phyloP scores from a whole-genome alignment of 2,329 filamentous ascomycete genomes.

The Capronia coronata region DNA sequence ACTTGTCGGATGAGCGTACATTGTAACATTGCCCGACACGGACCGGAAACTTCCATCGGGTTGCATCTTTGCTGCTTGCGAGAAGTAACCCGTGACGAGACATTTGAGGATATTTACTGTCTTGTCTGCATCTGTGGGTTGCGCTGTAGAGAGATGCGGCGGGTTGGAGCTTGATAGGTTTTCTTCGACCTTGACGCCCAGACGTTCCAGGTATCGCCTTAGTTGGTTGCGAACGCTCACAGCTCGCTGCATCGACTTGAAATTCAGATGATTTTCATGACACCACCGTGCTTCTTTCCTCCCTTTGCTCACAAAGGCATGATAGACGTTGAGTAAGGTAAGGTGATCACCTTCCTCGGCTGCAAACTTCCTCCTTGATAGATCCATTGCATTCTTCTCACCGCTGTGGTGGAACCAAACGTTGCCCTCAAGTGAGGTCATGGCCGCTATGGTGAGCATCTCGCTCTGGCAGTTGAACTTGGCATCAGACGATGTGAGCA shows the following conservation, averaged over 20 bases:
- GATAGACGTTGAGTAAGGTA: constrained; percentile 88
- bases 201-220: constrained; percentile 77
- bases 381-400: constrained; percentile 68
- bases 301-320: constrained; percentile 75
- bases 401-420: constrained; percentile 78
- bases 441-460: constrained; percentile 85
- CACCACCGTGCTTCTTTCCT: constrained; percentile 82
- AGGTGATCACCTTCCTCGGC: constrained; percentile 91
- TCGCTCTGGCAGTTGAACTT: constrained; percentile 75
- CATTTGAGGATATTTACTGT: constrained; percentile 75
- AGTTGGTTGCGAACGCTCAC: constrained; percentile 83
- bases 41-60: constrained; percentile 83
- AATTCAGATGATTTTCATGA: constrained; percentile 78
- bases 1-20: constrained; percentile 86
- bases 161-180: constrained; percentile 35
- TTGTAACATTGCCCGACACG: constrained; percentile 67
- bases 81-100: constrained; percentile 84
- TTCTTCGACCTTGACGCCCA: constrained; percentile 66
- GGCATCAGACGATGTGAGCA: constrained; percentile 59
- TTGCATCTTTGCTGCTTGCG: constrained; percentile 89
- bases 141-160: constrained; percentile 17
- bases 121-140: constrained; percentile 44
- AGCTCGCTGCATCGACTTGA: constrained; percentile 72
- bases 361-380: constrained; percentile 71
- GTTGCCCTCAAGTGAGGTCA: constrained; percentile 78